Conservation (phyloP, 1,284 basidiomycete species). For the Trichosporon ovoides region DNA sequence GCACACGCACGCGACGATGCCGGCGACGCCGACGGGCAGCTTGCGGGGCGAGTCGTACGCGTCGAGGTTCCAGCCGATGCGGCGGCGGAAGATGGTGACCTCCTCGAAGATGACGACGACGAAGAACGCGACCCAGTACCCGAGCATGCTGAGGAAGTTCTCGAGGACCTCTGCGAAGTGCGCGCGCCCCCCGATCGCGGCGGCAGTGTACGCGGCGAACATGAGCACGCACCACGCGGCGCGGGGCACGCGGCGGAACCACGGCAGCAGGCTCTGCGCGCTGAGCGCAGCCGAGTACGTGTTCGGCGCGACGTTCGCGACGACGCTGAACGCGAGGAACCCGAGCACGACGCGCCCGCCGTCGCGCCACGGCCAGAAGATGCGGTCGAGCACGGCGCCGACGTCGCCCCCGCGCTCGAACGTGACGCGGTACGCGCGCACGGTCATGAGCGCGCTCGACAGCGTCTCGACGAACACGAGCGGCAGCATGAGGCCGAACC, state of each 20-base stretch:
- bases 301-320: constrained; percentile 59
- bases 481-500: constrained; percentile 54
- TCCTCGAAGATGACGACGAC: constrained; percentile 58
- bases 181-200: constrained; percentile 59
- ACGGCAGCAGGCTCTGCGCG: constrained; percentile 57
- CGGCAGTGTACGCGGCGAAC: constrained; percentile 57
- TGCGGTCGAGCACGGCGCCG: constrained; percentile 48
- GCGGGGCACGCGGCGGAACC: constrained; percentile 57
- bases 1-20: constrained; percentile 53
- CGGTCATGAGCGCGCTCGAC: constrained; percentile 55
- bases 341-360: constrained; percentile 56
- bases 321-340: constrained; percentile 57
- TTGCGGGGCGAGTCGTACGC: constrained; percentile 54
- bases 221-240: constrained; percentile 59
- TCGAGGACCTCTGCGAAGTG: constrained; percentile 58
- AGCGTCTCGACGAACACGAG: constrained; percentile 57
- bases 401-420: constrained; percentile 53
- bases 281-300: constrained; percentile 58
- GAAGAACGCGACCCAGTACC: constrained; percentile 42
- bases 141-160: constrained; percentile 55
- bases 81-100: constrained; percentile 56
- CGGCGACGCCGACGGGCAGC: constrained; percentile 58
- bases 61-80: constrained; percentile 56
- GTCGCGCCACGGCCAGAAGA: constrained; percentile 32
- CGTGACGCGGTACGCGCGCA: constrained; percentile 54